phyloP scores from a whole-genome alignment of 108 stramenopile species.

The Cyclostephanos tholiformis region DNA sequence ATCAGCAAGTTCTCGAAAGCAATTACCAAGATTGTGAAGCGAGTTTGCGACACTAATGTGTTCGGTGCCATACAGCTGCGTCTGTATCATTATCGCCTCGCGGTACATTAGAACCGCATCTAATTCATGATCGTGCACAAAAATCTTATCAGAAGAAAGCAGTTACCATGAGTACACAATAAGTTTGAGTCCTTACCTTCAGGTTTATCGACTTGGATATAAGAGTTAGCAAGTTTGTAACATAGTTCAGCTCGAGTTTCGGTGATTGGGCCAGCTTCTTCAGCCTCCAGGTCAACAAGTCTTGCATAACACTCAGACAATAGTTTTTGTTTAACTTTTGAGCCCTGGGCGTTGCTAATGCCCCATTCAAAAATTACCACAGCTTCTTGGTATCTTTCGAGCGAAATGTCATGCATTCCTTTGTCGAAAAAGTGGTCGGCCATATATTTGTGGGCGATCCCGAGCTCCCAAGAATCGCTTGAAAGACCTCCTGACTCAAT shows the following conservation, averaged over 20 bases:
- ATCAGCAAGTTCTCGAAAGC: conserved; percentile 43
- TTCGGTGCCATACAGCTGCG: conserved; percentile 39
- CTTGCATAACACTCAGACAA: conserved; percentile 43
- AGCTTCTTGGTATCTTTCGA: conserved; percentile 45
- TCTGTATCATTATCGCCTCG: conserved; percentile 54
- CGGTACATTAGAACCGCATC: conserved; percentile 50
- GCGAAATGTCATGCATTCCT: conserved; percentile 25
- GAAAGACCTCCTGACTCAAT: conserved; percentile 48
- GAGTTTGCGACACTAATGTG: conserved; percentile 48
- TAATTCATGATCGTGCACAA: not conserved
- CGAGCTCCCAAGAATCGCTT: conserved; percentile 53
- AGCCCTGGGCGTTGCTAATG: conserved; percentile 18
- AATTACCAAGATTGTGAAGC: conserved; percentile 59
- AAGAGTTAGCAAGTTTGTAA: conserved; percentile 54
- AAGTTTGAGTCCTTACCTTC: conserved; percentile 22
- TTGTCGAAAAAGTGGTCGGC: conserved; percentile 32
- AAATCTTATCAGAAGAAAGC: not conserved
- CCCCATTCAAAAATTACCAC: conserved; percentile 50
- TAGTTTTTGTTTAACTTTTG: conserved; percentile 24
- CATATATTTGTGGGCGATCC: conserved; percentile 42
- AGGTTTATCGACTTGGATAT: conserved; percentile 38
- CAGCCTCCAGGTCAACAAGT: conserved; percentile 45
- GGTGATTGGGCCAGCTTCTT: conserved; percentile 27
- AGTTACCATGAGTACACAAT: not conserved
- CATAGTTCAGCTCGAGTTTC: conserved; percentile 39